phyloP scores from a whole-genome alignment of 23 red algal species.

The Gracilaria vermiculophylla region DNA sequence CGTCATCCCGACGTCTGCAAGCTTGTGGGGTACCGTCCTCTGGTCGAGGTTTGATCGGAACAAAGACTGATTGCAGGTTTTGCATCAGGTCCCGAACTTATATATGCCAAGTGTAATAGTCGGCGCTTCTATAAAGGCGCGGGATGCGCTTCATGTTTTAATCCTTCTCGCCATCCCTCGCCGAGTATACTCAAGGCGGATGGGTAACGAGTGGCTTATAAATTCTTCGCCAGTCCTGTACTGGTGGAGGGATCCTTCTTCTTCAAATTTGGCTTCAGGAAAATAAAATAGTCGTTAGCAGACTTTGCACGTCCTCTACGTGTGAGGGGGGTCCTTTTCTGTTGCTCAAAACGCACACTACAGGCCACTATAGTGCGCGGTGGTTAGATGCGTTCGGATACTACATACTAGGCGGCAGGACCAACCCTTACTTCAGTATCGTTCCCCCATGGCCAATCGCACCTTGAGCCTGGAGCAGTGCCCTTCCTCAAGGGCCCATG shows the following conservation, averaged over 20 bases:
- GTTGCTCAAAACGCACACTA: too few relatives aligned
- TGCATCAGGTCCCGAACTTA: neutral
- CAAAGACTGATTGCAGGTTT: neutral
- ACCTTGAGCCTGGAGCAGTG: too few relatives aligned
- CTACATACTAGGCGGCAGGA: too few relatives aligned
- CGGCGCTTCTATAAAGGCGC: neutral
- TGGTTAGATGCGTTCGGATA: too few relatives aligned
- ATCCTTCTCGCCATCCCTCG: neutral
- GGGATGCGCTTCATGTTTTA: neutral
- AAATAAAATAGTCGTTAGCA: too few relatives aligned
- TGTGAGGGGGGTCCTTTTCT: too few relatives aligned
- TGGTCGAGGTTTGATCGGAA: neutral
- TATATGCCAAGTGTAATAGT: neutral
- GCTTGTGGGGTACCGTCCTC: neutral
- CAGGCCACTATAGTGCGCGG: too few relatives aligned
- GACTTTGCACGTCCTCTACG: too few relatives aligned
- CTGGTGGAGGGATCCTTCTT: neutral
- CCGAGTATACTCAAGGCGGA: neutral
- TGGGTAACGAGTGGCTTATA: neutral
- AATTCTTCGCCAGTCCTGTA: neutral
- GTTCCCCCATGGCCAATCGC: too few relatives aligned
- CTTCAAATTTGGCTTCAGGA: too few relatives aligned
- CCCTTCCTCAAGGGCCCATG: too few relatives aligned
- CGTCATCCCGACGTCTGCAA: neutral
- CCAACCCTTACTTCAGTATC: too few relatives aligned